These are phyloP conservation scores for Zoysia pacifica DNA, from an alignment of 176 grass and related monocot genomes.

Conservation along the genomic window DNA sequence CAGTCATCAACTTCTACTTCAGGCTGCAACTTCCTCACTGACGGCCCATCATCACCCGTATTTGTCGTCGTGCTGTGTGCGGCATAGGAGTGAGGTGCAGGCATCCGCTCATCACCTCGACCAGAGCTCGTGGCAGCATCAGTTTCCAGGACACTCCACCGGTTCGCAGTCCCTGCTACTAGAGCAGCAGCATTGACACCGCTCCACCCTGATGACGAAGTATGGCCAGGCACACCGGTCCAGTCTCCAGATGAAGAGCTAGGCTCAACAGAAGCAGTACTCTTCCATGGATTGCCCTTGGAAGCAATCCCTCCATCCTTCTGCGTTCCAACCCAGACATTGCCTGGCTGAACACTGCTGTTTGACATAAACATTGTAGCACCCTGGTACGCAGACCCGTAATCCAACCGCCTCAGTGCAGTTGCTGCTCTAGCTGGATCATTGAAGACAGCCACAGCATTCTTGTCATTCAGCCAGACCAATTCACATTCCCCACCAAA, in stretches of 20 bases:
- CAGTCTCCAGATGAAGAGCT: slow-evolving; percentile 55
- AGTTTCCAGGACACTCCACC: slow-evolving; percentile 75
- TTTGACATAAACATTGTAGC: slow-evolving; percentile 53
- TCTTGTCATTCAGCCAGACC: slow-evolving; percentile 95
- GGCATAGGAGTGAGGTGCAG: slow-evolving; percentile 1
- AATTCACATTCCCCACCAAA: slow-evolving; percentile 97
- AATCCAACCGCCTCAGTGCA: slow-evolving; percentile 80
- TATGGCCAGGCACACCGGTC: slow-evolving; percentile 44
- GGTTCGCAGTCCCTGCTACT: slow-evolving; percentile 46
- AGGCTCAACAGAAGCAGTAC: slow-evolving; percentile 49
- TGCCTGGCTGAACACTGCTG: slow-evolving; percentile 38
- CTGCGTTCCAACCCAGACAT: slow-evolving; percentile 46
- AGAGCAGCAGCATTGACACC: slow-evolving; percentile 24
- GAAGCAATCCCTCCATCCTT: slow-evolving; percentile 50
- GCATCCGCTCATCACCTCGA: slow-evolving; percentile 8
- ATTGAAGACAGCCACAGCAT: slow-evolving; percentile 75
- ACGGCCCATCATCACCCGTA: slow-evolving; percentile 3
- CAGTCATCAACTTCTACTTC: slow-evolving; percentile 74
- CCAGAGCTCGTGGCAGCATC: slow-evolving; percentile 43
- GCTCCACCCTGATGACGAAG: slow-evolving; percentile 44
- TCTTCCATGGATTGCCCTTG: slow-evolving; percentile 78
- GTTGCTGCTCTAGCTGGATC: slow-evolving; percentile 85
- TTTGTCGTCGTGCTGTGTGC: slow-evolving; percentile 22
- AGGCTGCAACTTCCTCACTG: slow-evolving; percentile 39
- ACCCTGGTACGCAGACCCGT: slow-evolving; percentile 90